Base-by-base conservation (phyloP, 2,329 filamentous ascomycete genomes). In the Aspergillus calidoustus region DNA sequence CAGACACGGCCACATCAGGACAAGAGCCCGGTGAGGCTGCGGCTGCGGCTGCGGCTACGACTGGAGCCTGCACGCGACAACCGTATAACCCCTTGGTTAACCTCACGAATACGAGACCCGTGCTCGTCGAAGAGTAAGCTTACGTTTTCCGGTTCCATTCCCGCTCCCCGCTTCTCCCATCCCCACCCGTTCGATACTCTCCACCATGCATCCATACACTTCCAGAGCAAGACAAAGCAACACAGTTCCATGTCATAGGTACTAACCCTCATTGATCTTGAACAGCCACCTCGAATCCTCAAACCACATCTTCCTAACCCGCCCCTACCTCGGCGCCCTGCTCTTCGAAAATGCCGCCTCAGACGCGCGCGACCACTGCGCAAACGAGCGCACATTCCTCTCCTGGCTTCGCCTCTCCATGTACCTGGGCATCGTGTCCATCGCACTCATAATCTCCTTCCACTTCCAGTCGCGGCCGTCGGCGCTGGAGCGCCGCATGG, bases 361-460 rank as follows among this genome's bases (percentile, higher is more conserved):
- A 25, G 88, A 91, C 72, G 87, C 87, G 6, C 80, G 87, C 62
- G 87, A 89, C 68, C 87, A 89, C 75, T 87, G 85, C 68, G 87
- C 87, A 25, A 89, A 88, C 64, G 87, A 89, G 71, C 81, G 87
- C 68, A 89, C 87, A 0, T 97, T 97, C 73, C 88, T 98, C 30
- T 95, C 94, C 2, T 97, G 95, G 85, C 87, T 98, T 22, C 89
- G 93, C 4, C 85, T 98, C 2, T 89, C 91, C 34, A 87, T 97
- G 69, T 97, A 97, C 80, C 93, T 98, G 86, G 88, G 92, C 66
- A 83, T 99, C 55, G 92, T 98, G 8, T 87, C 91, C 30, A 86
- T 96, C 34, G 94, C 95, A 54, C 97, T 99, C 68, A 88, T 96
- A 9, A 84, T 97, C 54, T 96, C 92, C 15, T 99, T 99, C 76